Percentiles rank a stretch among this genome's conserved stretches.
Conservation (phyloP, 345 rosid species). For the Bruguiera parviflora region DNA sequence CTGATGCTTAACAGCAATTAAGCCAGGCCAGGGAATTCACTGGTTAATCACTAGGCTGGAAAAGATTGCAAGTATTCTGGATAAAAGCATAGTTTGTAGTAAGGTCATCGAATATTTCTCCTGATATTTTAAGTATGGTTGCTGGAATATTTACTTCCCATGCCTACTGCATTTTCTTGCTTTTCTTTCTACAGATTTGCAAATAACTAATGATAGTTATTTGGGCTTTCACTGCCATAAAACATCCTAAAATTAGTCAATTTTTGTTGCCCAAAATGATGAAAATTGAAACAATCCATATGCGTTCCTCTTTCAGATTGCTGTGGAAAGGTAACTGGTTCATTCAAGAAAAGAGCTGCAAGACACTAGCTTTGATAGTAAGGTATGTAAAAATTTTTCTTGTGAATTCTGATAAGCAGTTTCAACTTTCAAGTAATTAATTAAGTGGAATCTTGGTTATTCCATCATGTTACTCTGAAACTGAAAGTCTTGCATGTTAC, state of each 20-base stretch:
- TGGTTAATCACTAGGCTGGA: too few species aligned
- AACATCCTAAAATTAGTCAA: neutral
- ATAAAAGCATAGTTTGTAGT: too few species aligned
- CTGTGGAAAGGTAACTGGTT: slow-evolving; percentile 96
- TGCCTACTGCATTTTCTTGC: too few species aligned
- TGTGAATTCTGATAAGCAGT: slow-evolving; percentile 11
- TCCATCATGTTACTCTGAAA: neutral
- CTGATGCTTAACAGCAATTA: too few species aligned
- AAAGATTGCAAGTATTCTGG: too few species aligned
- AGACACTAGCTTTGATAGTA: slow-evolving; percentile 75
- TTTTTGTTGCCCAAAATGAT: slow-evolving; percentile 14
- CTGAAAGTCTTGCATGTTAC: neutral
- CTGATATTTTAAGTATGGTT: too few species aligned
- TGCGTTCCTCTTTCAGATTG: slow-evolving; percentile 56
- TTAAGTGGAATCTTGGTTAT: neutral
- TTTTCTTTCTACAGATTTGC: too few species aligned
- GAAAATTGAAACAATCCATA: slow-evolving; percentile 21
- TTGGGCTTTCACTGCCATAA: neutral
- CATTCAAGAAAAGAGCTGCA: slow-evolving; percentile 94
- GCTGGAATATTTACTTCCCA: too few species aligned
- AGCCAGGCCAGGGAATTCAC: too few species aligned
- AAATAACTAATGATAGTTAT: too few species aligned
- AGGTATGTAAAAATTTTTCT: slow-evolving; percentile 48
- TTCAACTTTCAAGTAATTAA: slow-evolving; percentile 12
- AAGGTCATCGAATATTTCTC: too few species aligned